Base-by-base conservation (phyloP, 2,329 filamentous ascomycete genomes). In the Phoma sp. region DNA sequence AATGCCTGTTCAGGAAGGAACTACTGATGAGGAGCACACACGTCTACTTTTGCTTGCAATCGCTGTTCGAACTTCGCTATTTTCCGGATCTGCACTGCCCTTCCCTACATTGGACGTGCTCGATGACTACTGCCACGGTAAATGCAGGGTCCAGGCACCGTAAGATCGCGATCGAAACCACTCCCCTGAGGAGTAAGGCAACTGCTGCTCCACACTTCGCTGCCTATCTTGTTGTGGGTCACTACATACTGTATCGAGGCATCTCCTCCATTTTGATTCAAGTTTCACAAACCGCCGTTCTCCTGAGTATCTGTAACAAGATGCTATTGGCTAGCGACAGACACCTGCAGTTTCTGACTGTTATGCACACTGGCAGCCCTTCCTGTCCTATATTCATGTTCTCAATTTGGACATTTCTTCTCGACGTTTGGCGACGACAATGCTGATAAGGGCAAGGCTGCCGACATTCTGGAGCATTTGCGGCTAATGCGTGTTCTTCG, bases 221-320 rank as follows among this genome's bases (percentile, higher is more conserved):
- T 33, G 48, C 58, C n/a, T 52, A 57, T 7, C 55, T 66, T 14
- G 45, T 47, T 62, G 6, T 61, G 57, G 60, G 45, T 57, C 23
- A 35, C 51, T 2, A 59, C 62, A 7, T 65, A 57, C 46, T 57
- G 38, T n/a, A 58, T 65, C 14, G 32, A 42, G n/a, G 59, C 46
- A n/a, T 60, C 55, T 38, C 62, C 59, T 32, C 50, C 62, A 14
- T 48, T 59, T 4, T 53, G 57, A 36, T 62, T 62, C 44, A 58
- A 61, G 38, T 61, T 64, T 38, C 52, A 61, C 30, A 57, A 60
- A 24, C 52, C 57, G 13, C 58, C 57, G 11, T 58, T 55, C 46
- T 52, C 62, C n/a, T 64, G 59, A 22, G 45, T 65, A 7, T 59
- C 58, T 37, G 25, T 44, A 33, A 25, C 58, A 3, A 42, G 51